phyloP scores from a whole-genome alignment of 768 basidiomycete species.

The Calocybe indica region DNA sequence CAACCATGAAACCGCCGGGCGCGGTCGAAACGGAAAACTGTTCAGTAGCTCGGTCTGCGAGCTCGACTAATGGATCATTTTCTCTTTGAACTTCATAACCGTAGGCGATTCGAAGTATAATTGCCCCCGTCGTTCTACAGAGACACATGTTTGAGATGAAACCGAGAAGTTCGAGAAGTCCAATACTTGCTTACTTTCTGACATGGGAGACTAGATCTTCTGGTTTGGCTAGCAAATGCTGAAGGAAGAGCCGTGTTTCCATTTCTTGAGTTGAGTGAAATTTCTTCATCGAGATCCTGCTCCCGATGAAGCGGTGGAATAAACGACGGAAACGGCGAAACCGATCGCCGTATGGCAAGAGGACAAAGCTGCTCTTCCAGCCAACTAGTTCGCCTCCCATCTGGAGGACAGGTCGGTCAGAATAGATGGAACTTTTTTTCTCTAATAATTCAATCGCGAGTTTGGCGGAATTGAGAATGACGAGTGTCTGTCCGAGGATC shows the following conservation, averaged over 20 bases:
- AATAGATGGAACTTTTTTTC: conserved; percentile 61
- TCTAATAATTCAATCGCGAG: conserved; percentile 54
- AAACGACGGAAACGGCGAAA: conserved; percentile 48
- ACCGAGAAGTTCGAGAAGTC: conserved; percentile 1
- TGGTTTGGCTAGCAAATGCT: conserved; percentile 41
- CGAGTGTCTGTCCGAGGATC: conserved; percentile 52
- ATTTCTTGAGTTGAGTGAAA: conserved; percentile 38
- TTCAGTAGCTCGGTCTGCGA: conserved; percentile 48
- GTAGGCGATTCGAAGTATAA: conserved; percentile 46
- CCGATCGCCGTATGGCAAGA: conserved; percentile 52
- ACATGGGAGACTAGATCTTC: conserved; percentile 39
- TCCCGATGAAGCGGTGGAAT: conserved; percentile 48
- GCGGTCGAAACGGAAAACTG: conserved; percentile 49
- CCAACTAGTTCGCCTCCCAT: conserved; percentile 53
- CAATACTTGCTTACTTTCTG: conserved; percentile 31
- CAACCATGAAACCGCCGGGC: conserved; percentile 47
- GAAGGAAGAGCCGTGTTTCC: conserved; percentile 43
- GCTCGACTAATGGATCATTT: conserved; percentile 44
- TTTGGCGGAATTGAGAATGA: conserved; percentile 49
- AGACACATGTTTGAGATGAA: conserved; percentile 1
- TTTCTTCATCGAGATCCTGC: conserved; percentile 31
- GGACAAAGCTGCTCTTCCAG: conserved; percentile 51
- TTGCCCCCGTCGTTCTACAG: conserved; percentile 43
- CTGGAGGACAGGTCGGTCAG: conserved; percentile 54
- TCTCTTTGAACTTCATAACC: conserved; percentile 47